Conservation (phyloP, 495 filamentous ascomycete species). For the Paragyromitra xinjiangensis region DNA sequence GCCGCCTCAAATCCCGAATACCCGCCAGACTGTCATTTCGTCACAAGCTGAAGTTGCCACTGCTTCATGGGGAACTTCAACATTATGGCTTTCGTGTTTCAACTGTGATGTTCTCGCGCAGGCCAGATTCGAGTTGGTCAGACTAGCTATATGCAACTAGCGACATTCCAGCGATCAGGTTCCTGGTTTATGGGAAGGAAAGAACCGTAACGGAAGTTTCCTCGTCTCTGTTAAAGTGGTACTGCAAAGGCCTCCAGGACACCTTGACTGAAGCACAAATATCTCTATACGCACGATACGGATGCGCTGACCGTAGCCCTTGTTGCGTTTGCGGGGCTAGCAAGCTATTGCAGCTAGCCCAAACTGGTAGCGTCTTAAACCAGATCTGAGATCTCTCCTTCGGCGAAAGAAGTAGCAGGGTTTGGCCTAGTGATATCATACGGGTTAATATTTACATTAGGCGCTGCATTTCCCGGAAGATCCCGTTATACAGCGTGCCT, state of each 20-base stretch:
- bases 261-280: conserved; percentile 10
- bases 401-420: not conserved
- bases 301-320: conserved; percentile 11
- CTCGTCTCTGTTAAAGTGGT: conserved; percentile 24
- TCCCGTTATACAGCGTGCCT: conserved; percentile 7
- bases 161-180: conserved; percentile 41
- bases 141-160: conserved; percentile 29
- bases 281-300: conserved; percentile 7
- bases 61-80: conserved; percentile 5
- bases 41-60: not conserved
- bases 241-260: conserved; percentile 23
- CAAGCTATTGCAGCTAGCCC: not conserved
- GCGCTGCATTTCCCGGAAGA: not conserved
- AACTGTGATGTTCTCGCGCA: conserved; percentile 7
- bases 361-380: conserved; percentile 9
- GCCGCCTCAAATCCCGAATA: not conserved
- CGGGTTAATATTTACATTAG: not conserved
- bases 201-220: conserved; percentile 3
- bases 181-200: conserved; percentile 21
- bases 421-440: not conserved
- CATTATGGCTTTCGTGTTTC: not conserved
- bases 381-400: conserved; percentile 36
- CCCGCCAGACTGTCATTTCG: not conserved
- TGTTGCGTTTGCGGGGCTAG: not conserved
- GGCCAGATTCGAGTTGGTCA: not conserved